These are phyloP conservation scores for Entomortierella lignicola DNA, from an alignment of 192 early-diverging fungal species.

Conservation along the genomic window DNA sequence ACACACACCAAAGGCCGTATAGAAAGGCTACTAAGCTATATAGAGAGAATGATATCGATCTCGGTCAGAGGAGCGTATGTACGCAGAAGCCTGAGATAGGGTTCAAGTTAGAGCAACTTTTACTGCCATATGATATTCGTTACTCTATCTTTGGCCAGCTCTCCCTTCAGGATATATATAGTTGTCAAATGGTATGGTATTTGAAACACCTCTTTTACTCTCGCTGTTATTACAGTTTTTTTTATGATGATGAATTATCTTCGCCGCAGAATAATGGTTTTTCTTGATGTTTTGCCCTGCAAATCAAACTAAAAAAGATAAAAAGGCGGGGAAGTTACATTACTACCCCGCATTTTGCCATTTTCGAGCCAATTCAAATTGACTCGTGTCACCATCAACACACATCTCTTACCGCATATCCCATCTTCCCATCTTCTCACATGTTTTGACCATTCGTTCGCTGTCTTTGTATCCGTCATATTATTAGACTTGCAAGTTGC, in stretches of 20 bases:
- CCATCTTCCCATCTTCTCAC: not conserved
- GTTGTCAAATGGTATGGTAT: slow-evolving; percentile 39
- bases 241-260: too few species aligned
- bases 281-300: too few species aligned
- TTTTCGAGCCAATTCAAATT: slow-evolving; percentile 8
- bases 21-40: not conserved
- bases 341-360: slow-evolving; percentile 51
- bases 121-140: slow-evolving; percentile 45
- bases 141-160: slow-evolving; percentile 49
- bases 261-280: too few species aligned
- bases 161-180: slow-evolving; percentile 41
- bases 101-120: slow-evolving; percentile 16
- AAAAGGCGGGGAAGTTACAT: slow-evolving; percentile 47
- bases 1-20: not conserved
- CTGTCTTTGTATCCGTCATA: too few species aligned
- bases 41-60: not conserved
- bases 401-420: not conserved
- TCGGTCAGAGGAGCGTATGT: not conserved
- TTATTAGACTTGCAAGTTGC: slow-evolving; percentile 29
- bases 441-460: too few species aligned
- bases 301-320: not conserved
- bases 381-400: not conserved
- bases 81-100: not conserved
- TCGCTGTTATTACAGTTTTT: not conserved
- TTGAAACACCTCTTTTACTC: not conserved